A percentile compares a stretch with the other conserved stretches of the same genome.
These are phyloP conservation scores for Setaria viridis DNA, from an alignment of 202 grass and related monocot genomes.

Conservation along the genomic window DNA sequence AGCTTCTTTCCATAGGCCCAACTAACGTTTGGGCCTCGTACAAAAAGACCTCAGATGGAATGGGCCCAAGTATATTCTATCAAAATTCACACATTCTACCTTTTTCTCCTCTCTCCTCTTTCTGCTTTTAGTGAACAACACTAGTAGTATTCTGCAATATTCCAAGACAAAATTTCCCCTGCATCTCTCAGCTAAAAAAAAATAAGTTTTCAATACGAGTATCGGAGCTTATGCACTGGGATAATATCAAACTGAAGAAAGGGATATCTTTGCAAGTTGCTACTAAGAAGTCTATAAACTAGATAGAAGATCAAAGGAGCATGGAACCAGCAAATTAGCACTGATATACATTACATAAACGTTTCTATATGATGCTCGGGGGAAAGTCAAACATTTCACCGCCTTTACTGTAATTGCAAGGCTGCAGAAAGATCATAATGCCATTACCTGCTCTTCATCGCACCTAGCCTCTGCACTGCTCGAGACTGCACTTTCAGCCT, in stretches of 20 bases:
- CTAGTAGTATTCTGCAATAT: neutral
- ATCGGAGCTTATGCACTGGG: neutral
- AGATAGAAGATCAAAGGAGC: neutral
- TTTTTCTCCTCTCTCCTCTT: too few relatives aligned
- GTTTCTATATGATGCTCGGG: neutral
- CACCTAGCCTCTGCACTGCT: neutral
- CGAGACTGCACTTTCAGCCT: conserved; percentile 23
- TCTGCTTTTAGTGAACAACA: neutral
- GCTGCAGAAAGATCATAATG: neutral
- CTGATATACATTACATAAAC: neutral
- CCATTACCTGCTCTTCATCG: neutral
- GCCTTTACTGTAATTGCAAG: neutral
- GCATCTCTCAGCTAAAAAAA: neutral
- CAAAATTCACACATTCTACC: neutral
- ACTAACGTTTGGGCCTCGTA: neutral
- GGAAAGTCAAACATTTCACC: neutral
- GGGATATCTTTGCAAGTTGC: neutral
- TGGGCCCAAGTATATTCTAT: neutral
- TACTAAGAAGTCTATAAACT: neutral
- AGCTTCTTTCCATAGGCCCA: neutral
- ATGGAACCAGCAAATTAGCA: neutral
- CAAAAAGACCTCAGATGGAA: neutral
- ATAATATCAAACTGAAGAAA: neutral
- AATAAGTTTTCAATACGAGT: too few relatives aligned
- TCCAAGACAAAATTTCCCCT: neutral